These are phyloP conservation scores for Brasenia schreberi DNA, from an alignment of 164 flowering plant species.

Conservation along the genomic window DNA sequence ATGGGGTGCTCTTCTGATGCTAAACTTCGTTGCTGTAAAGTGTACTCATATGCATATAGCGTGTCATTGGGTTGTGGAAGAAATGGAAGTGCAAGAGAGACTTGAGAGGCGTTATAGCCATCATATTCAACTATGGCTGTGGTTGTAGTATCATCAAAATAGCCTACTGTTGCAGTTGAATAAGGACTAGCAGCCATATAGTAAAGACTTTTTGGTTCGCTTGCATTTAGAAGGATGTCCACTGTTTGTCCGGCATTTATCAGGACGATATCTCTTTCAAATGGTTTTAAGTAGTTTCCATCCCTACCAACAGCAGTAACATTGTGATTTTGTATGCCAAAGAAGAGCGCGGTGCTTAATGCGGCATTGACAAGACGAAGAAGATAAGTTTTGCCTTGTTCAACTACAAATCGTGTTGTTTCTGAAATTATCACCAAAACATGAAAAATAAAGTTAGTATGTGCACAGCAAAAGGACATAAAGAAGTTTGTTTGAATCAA, in stretches of 20 bases:
- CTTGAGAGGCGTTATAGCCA: slow-evolving; percentile 1
- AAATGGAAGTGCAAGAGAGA: slow-evolving; percentile 1
- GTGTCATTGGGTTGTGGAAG: slow-evolving; percentile 9
- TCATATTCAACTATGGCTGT: slow-evolving; percentile 15
- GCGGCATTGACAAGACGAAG: slow-evolving; percentile 9
- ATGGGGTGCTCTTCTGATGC: slow-evolving; percentile 16
- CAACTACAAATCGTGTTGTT: slow-evolving; percentile 3
- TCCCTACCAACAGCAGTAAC: slow-evolving; percentile 11
- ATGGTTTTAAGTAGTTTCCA: slow-evolving; percentile 12
- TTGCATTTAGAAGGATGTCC: slow-evolving; percentile 13
- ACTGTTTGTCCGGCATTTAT: slow-evolving; percentile 18
- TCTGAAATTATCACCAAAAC: slow-evolving; percentile 1
- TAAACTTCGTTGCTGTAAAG: slow-evolving; percentile 6
- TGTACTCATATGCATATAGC: slow-evolving; percentile 6
- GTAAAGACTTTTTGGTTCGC: slow-evolving; percentile 10
- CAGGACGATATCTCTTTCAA: slow-evolving; percentile 8
- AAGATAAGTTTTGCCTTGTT: slow-evolving; percentile 10
- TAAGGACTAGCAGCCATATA: slow-evolving; percentile 21
- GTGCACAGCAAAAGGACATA: no score
- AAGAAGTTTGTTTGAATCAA: no score
- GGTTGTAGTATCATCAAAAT: slow-evolving; percentile 14
- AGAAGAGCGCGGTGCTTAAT: slow-evolving; percentile 11
- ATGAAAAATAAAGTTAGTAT: background rate
- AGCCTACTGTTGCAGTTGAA: slow-evolving; percentile 3
- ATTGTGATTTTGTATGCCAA: slow-evolving; percentile 10